phyloP scores from a whole-genome alignment of 345 rosid species.

The Aquilaria yunnanensis region DNA sequence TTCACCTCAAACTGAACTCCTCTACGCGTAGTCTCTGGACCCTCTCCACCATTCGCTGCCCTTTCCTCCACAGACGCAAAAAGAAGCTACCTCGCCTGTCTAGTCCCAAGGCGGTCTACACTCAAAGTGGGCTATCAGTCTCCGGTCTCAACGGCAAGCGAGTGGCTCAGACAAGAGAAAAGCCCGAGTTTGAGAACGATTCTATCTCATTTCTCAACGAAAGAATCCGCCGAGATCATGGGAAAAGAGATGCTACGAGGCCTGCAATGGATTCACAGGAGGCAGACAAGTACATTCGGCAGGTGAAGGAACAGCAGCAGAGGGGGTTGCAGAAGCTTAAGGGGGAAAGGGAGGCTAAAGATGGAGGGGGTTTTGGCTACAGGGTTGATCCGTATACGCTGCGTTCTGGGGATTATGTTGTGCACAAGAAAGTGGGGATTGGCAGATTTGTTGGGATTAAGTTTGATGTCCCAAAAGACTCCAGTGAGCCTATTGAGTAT shows the following conservation, averaged over 20 bases:
- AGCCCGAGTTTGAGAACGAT: constrained; percentile 37
- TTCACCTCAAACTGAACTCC: constrained; percentile 28
- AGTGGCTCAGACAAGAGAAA: constrained; percentile 34
- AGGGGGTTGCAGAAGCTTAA: constrained; percentile 83
- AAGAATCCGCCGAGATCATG: constrained; percentile 61
- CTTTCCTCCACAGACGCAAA: constrained; percentile 12
- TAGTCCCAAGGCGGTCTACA: constrained; percentile 31
- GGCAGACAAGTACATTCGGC: constrained; percentile 73
- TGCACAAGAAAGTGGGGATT: constrained; percentile 90
- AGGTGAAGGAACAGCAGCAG: constrained; percentile 87
- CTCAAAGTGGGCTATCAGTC: constrained; percentile 31
- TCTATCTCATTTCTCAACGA: constrained; percentile 70
- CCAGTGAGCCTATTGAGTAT: constrained; percentile 62
- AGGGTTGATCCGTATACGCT: constrained; percentile 84
- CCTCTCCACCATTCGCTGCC: constrained; percentile 22
- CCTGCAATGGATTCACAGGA: constrained; percentile 72
- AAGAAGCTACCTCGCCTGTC: constrained; percentile 15
- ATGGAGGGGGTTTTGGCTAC: constrained; percentile 50
- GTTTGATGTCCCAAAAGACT: constrained; percentile 57
- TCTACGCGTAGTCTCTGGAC: constrained; percentile 27
- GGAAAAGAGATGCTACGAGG: constrained; percentile 46
- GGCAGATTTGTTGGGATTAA: constrained; percentile 89
- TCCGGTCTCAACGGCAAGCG: constrained; percentile 19
- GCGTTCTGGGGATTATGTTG: constrained; percentile 78
- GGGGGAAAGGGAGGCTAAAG: constrained; percentile 38